Evolutionary conservation across 495 filamentous ascomycete genomes (phyloP).

Genomic region (Jackrogersella minutella): DNA sequence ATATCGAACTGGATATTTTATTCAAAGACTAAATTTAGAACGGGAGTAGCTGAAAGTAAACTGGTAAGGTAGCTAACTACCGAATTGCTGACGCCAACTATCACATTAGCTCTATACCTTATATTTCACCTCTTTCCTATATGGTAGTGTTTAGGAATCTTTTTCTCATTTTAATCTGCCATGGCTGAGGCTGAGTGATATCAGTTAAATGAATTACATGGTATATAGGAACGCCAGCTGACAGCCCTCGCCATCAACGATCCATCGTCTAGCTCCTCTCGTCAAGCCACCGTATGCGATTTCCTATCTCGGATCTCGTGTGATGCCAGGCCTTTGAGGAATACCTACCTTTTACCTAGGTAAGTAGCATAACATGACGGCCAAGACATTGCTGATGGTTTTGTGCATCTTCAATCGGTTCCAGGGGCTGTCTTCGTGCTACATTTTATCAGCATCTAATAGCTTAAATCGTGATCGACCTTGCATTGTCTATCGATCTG

Average conservation of each 20-base stretch:
- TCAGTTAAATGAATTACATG: conserved; percentile 13
- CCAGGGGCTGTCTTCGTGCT: conserved; percentile 15
- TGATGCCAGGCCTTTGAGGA: neutral
- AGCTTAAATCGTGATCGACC: neutral
- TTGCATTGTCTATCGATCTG: neutral
- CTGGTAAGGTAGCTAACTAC: conserved; percentile 1
- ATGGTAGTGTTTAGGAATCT: conserved; percentile 3
- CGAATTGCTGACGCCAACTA: conserved; percentile 34
- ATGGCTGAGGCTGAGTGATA: conserved; percentile 15
- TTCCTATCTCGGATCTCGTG: neutral
- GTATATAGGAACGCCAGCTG: neutral
- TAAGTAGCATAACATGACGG: conserved; percentile 11
- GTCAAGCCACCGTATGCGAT: neutral
- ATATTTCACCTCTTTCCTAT: conserved; percentile 8
- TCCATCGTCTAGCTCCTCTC: neutral
- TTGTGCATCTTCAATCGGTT: neutral
- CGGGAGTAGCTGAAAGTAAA: conserved; percentile 20
- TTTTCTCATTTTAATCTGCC: neutral
- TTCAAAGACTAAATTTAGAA: conserved; percentile 24
- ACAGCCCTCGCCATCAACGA: conserved; percentile 2
- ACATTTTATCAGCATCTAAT: conserved; percentile 1
- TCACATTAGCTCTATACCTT: neutral
- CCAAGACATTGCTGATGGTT: neutral
- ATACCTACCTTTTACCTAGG: too few relatives aligned
- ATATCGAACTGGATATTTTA: neutral